These are phyloP conservation scores for Candida taoyuanica DNA, from an alignment of 805 yeast genomes.

Conservation along the genomic window DNA sequence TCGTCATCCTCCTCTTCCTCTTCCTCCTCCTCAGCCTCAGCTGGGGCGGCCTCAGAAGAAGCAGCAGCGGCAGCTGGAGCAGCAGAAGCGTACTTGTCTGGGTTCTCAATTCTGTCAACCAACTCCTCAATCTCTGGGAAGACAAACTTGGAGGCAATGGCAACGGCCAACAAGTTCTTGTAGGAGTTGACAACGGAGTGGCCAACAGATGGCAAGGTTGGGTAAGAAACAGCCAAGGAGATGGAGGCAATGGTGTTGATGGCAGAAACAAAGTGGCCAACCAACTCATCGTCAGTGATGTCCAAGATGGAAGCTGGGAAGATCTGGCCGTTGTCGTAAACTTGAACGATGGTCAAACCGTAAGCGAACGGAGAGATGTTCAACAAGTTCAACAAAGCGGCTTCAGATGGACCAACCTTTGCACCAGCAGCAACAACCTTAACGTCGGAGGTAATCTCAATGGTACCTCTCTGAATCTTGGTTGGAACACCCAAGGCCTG, in stretches of 20 bases:
- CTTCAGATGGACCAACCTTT: conserved; percentile 99
- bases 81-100: conserved; percentile 99
- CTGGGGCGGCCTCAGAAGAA: conserved; percentile 68
- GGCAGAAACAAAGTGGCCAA: conserved; percentile 88
- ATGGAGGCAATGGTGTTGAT: conserved; percentile 90
- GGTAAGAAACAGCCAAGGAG: conserved; percentile 98
- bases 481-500: conserved; percentile 99
- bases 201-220: conserved; percentile 98
- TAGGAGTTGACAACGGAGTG: conserved; percentile 98
- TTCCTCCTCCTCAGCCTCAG: conserved; percentile 68
- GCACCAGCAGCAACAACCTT: conserved; percentile 83
- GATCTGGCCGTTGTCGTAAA: conserved; percentile 97
- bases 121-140: conserved; percentile 98
- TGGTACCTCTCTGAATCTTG: conserved; percentile 99
- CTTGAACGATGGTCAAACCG: conserved; percentile 96
- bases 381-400: conserved; percentile 97
- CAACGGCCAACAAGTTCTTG: conserved; percentile 97
- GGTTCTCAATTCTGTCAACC: conserved; percentile 99
- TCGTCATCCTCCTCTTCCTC: conserved; percentile 62
- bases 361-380: conserved; percentile 99
- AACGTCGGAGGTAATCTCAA: conserved; percentile 97
- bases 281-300: conserved; percentile 96
- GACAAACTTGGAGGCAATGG: conserved; percentile 98
- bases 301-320: conserved; percentile 97
- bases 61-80: conserved; percentile 96